Percentiles rank a stretch among this genome's conserved stretches.
Conservation (phyloP, 768 basidiomycete genomes). For the Leccinum olivaceopallidum region DNA sequence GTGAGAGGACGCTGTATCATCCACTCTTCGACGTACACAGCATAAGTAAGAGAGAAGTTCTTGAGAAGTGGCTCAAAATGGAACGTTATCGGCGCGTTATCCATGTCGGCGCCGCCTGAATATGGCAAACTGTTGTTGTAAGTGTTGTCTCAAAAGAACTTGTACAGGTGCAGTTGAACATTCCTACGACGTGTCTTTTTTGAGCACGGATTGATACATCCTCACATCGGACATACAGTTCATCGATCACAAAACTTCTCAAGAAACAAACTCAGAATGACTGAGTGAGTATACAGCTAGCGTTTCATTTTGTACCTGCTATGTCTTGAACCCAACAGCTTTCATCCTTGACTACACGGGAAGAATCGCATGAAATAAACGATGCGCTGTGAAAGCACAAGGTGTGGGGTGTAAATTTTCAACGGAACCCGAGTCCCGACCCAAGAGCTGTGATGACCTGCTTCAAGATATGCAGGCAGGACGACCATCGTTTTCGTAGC, state of each 20-base stretch:
- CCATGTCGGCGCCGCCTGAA: neutral
- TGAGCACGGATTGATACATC: neutral
- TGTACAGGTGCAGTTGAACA: neutral
- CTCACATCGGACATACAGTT: neutral
- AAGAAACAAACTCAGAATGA: neutral
- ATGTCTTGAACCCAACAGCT: no score
- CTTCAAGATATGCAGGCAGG: neutral
- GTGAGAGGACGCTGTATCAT: neutral
- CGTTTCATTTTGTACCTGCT: neutral
- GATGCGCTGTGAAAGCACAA: neutral
- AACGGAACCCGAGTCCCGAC: neutral
- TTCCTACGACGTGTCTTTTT: neutral
- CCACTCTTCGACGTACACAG: neutral
- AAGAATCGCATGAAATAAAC: neutral
- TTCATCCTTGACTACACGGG: neutral
- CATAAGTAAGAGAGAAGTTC: no score
- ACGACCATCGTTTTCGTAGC: neutral
- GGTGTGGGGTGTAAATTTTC: neutral
- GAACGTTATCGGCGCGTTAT: no score
- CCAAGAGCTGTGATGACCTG: neutral
- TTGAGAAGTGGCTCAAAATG: no score
- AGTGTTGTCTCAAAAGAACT: no score
- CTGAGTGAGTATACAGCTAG: neutral
- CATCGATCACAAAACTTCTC: no score
- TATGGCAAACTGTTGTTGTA: neutral